Evolutionary conservation across 129 eudicot genomes (phyloP), one percentile per base, ranked within the genome.

Genomic region (Tagetes erecta): DNA sequence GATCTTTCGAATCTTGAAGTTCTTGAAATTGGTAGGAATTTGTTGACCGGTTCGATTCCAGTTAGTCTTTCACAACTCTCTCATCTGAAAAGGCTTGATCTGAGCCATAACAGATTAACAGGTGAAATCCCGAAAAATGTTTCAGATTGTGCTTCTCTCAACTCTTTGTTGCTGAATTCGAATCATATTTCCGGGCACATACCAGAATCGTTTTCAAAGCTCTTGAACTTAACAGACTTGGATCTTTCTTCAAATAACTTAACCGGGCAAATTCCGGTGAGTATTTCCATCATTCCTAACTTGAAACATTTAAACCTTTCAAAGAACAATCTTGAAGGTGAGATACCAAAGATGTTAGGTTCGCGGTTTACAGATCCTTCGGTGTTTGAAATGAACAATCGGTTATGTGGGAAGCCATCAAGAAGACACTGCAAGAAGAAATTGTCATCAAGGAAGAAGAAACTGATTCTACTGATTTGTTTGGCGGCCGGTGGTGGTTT

Each of bases 351-450:
- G 55, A 31, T 46, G 30, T 63, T 92, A 74, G 87, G 80, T 67
- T 71, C 85, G 3, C 70, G 80, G 56, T 92, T 92, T 64, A 80
- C 64, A 0, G 89, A 92, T 83, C 81, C 91, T 34, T 87, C 91
- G 31, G 87, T 83, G 62, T 92, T 82, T 44, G 84, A 77, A 2
- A 64, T 27, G 73, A 92, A 92, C 67, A 69, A 64, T 30, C 83
- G 71, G 7, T 58, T 92, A 65, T 92, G 97, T 45, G 97, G 97
- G 77, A 83, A 73, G 84, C 97, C 96, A 33, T 49, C 79, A 63
- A 74, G 14, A 20, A 81, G 67, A 30, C 66, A 75, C 6, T 89
- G 96, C 80, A 75, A 67, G 79, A 81, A 80, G 6, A 84, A 20
- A 12, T 70, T 70, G 34, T 74, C 83, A n/a, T 73, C 67, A 49